These are phyloP conservation scores for Penicillium pancosmium DNA, from an alignment of 495 filamentous ascomycete species.

Conservation along the genomic window DNA sequence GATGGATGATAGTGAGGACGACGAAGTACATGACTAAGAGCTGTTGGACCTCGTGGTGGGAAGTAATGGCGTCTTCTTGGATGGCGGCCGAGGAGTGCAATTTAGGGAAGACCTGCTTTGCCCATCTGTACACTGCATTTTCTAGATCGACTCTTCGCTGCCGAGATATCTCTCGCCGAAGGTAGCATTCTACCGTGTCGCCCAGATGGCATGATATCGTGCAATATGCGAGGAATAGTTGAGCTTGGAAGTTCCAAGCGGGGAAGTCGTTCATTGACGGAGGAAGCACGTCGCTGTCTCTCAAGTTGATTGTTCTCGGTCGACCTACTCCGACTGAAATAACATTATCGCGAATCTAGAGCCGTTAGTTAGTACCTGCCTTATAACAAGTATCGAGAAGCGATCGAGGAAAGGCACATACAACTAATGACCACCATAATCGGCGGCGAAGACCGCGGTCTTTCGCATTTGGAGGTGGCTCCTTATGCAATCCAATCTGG, in stretches of 20 bases:
- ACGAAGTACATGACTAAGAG: slow-evolving; percentile 34
- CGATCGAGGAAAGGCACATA: slow-evolving; percentile 6
- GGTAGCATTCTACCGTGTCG: slow-evolving; percentile 32
- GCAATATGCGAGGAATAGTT: slow-evolving; percentile 31
- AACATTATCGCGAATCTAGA: slow-evolving; percentile 33
- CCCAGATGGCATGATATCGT: slow-evolving; percentile 30
- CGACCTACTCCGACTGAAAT: slow-evolving; percentile 35
- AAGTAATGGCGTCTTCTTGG: slow-evolving; percentile 25
- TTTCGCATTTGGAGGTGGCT: slow-evolving; percentile 25
- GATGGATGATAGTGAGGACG: slow-evolving; percentile 29
- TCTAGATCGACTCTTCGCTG: slow-evolving; percentile 30
- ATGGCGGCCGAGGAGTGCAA: slow-evolving; percentile 19
- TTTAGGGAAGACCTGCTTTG: slow-evolving; percentile 33
- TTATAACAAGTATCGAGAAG: neutral
- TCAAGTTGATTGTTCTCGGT: slow-evolving; percentile 32
- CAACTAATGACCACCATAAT: slow-evolving; percentile 37
- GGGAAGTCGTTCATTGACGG: slow-evolving; percentile 34
- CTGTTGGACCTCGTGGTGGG: slow-evolving; percentile 28
- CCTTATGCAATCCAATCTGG: slow-evolving; percentile 34
- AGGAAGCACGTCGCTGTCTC: slow-evolving; percentile 35
- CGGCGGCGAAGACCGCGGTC: slow-evolving; percentile 31
- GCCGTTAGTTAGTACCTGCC: neutral
- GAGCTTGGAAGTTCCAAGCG: slow-evolving; percentile 26
- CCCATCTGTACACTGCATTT: slow-evolving; percentile 34
- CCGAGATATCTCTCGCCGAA: slow-evolving; percentile 30